Percentiles rank a stretch among this genome's conserved stretches.
phyloP scores from a whole-genome alignment of 1,284 basidiomycete genomes.

The Malassezia dermatis region DNA sequence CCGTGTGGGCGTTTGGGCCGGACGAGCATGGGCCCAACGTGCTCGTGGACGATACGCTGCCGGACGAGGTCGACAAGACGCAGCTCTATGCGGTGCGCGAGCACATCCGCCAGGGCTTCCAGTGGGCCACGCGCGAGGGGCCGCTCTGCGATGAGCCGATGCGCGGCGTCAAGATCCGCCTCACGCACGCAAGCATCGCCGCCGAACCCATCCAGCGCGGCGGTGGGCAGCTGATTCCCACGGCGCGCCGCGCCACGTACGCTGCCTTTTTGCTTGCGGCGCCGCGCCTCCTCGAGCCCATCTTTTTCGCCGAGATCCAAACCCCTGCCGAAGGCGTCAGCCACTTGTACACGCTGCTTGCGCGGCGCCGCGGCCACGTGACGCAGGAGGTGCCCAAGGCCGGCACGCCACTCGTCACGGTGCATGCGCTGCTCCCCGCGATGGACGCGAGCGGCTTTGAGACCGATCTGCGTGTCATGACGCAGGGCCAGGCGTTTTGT shows the following conservation, averaged over 20 bases:
- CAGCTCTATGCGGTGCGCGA: conserved; percentile 78
- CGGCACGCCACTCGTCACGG: conserved; percentile 90
- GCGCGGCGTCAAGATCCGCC: conserved; percentile 93
- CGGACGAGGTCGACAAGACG: conserved; percentile 92
- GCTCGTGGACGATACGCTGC: conserved; percentile 86
- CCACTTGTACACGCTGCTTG: conserved; percentile 91
- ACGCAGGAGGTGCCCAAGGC: conserved; percentile 95
- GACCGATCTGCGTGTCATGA: conserved; percentile 90
- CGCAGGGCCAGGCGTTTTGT: conserved; percentile 94
- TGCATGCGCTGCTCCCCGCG: conserved; percentile 92
- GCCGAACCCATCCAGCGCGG: conserved; percentile 93
- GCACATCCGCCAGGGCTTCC: conserved; percentile 96
- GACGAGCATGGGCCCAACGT: conserved; percentile 81
- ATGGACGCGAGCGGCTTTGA: conserved; percentile 99
- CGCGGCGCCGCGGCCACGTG: conserved; percentile 89
- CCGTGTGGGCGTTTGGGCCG: conserved; percentile 99
- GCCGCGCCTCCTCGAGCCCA: conserved; percentile 65
- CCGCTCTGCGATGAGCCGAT: conserved; percentile 97
- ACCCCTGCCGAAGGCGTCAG: conserved; percentile 97
- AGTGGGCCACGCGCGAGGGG: conserved; percentile 95
- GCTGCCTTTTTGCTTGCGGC: conserved; percentile 84
- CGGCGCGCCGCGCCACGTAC: conserved; percentile 91
- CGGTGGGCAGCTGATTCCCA: conserved; percentile 95
- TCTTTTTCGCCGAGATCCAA: conserved; percentile 96
- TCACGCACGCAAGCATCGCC: conserved; percentile 80